These are phyloP conservation scores for Penicillium desertorum DNA, from an alignment of 495 filamentous ascomycete genomes.

Conservation along the genomic window DNA sequence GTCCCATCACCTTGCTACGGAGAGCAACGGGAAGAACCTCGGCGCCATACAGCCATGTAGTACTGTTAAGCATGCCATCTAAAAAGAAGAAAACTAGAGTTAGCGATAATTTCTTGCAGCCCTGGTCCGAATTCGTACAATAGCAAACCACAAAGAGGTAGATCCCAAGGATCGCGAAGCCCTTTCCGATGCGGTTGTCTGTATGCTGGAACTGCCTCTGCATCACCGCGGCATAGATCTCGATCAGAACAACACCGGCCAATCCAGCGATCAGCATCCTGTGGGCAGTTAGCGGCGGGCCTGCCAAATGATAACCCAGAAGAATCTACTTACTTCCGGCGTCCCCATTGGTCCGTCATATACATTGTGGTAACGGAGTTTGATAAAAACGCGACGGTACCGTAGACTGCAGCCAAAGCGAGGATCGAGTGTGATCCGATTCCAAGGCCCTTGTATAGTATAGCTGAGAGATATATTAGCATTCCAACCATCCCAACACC, in stretches of 20 bases:
- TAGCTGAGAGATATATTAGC: slow-evolving; percentile 32
- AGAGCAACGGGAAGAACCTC: slow-evolving; percentile 58
- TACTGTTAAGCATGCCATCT: slow-evolving; percentile 60
- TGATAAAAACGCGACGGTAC: slow-evolving; percentile 53
- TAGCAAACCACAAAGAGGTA: slow-evolving; percentile 58
- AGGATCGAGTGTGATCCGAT: slow-evolving; percentile 52
- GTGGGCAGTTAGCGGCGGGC: slow-evolving; percentile 6
- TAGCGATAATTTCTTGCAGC: slow-evolving; percentile 8
- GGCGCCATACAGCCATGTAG: slow-evolving; percentile 61
- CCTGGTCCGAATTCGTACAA: slow-evolving; percentile 40
- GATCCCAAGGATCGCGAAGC: slow-evolving; percentile 60
- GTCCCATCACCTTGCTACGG: slow-evolving; percentile 59
- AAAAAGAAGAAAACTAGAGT: neutral
- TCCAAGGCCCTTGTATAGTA: slow-evolving; percentile 56
- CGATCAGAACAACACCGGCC: slow-evolving; percentile 49
- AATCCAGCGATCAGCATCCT: slow-evolving; percentile 57
- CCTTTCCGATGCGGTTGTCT: slow-evolving; percentile 55
- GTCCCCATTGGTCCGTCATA: slow-evolving; percentile 60
- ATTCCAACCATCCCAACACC: neutral
- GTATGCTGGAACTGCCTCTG: slow-evolving; percentile 56
- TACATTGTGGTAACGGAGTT: slow-evolving; percentile 54
- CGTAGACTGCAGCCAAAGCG: slow-evolving; percentile 56
- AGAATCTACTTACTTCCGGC: slow-evolving; percentile 47
- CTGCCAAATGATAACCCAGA: neutral
- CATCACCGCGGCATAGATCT: slow-evolving; percentile 61